Evolutionary conservation across 495 filamentous ascomycete genomes (phyloP), one percentile per base, ranked within the genome.

Genomic region (Aspergillus panamensis): DNA sequence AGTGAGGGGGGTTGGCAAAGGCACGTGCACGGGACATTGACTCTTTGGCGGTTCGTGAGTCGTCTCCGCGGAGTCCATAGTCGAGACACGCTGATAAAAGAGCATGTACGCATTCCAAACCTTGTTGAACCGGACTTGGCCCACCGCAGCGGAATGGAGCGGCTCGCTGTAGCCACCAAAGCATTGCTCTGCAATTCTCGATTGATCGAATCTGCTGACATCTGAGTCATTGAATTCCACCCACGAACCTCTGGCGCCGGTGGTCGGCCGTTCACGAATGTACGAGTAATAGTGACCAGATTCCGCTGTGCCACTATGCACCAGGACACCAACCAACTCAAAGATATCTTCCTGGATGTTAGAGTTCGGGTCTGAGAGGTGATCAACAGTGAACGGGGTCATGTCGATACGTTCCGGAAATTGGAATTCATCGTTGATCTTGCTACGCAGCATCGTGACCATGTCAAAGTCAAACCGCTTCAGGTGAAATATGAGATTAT

Each of bases 211-310:
- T 1, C 72, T 66, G 35, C 75, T 84, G 19, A 96, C 92, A 52
- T 84, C 80, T 5, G 89, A 87, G 66, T 99, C 94, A 62, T 99
- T 97, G 72, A 96, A 96, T 66, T 96, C 87, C 20, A 97, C 80
- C 94, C 94, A 99, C 4, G 66, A 76, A 2, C 80, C 76, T 21
- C 71, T 73, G 1, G 68, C 60, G 21, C 71, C 73, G 19, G 70
- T 72, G 3, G 81, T 79, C 5, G 91, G 87, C 25, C 91, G 81
- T 68, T 96, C 88, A 19, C 91, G 88, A 52, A 93, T 88, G 72
- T 88, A 97, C 0, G 94, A 97, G 71, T 96, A 97, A 70, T 99
- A 99, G 69, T 99, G 94, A 0, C 94, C 94, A 14, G 90, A 92
- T 68, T 97, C 92, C 14, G 94, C 92, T 12, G 88, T 96, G 20